Conservation (phyloP, 768 basidiomycete species). For the Suillus placidus region DNA sequence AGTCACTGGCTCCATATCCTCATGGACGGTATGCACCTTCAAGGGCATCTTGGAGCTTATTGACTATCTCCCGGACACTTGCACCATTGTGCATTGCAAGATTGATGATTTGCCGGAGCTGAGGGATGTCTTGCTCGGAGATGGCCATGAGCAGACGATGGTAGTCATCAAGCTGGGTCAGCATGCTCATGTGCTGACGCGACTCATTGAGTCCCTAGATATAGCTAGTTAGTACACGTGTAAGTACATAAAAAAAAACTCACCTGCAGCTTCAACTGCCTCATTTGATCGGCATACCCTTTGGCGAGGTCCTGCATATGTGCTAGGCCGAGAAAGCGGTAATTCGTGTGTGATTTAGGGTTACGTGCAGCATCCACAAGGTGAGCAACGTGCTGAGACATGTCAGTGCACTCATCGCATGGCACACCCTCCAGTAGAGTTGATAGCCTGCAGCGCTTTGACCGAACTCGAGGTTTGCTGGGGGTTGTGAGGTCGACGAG, state of each 20-base stretch:
- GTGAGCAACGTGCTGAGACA: background rate
- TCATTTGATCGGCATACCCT: background rate
- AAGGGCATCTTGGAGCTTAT: constrained; percentile 12
- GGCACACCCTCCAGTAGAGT: background rate
- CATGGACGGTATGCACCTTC: background rate
- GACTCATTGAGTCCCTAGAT: background rate
- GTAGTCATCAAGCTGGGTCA: background rate
- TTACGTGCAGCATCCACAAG: background rate
- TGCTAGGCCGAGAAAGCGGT: background rate
- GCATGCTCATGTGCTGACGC: background rate
- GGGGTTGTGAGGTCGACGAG: background rate
- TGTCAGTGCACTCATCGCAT: background rate
- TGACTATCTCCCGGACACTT: background rate
- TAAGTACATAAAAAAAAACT: background rate
- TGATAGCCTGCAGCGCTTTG: background rate
- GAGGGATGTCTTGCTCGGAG: background rate
- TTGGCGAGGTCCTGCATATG: background rate
- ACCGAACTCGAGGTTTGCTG: background rate
- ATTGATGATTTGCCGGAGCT: background rate
- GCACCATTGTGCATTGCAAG: background rate
- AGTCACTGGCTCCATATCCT: constrained; percentile 6
- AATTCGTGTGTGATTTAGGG: background rate
- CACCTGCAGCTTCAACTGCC: background rate
- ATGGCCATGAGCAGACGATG: background rate
- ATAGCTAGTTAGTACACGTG: background rate